These are phyloP conservation scores for Starmerella khaoyaiensis DNA, from an alignment of 805 yeast species.

Conservation along the genomic window DNA sequence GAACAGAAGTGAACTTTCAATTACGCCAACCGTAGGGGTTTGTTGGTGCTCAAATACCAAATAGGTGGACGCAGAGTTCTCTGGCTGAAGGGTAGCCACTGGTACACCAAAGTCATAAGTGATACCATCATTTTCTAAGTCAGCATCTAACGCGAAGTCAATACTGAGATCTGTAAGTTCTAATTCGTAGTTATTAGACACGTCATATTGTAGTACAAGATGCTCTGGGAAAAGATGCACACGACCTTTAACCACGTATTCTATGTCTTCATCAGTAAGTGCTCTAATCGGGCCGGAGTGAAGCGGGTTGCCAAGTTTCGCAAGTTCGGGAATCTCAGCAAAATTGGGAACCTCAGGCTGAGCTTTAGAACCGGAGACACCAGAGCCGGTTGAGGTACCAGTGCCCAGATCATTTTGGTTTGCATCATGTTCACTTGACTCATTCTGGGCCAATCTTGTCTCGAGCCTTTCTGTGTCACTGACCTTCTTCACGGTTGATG, in stretches of 20 bases:
- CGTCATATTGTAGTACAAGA: constrained; percentile 66
- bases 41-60: constrained; percentile 58
- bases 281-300: constrained; percentile 46
- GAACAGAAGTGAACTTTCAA: constrained; percentile 59
- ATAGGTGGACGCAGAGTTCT: constrained; percentile 59
- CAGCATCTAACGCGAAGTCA: constrained; percentile 26
- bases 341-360: too few species aligned
- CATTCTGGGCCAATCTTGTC: constrained; percentile 5
- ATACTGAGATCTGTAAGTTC: constrained; percentile 63
- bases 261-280: constrained; percentile 85
- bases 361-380: too few species aligned
- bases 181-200: constrained; percentile 74
- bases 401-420: constrained; percentile 13
- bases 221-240: constrained; percentile 69
- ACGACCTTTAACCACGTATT: constrained; percentile 72
- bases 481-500: constrained; percentile 45
- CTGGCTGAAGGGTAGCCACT: constrained; percentile 57
- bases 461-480: constrained; percentile 28
- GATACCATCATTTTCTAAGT: constrained; percentile 42
- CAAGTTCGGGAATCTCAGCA: constrained; percentile 57
- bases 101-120: constrained; percentile 59
- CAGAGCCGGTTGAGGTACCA: constrained; percentile 10
- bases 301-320: constrained; percentile 57
- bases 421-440: constrained; percentile 7
- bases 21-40: constrained; percentile 32